A percentile compares a stretch with the other conserved stretches of the same genome.
Evolutionary conservation across 306 rosid genomes (phyloP).

Genomic region (Corylus avellana): DNA sequence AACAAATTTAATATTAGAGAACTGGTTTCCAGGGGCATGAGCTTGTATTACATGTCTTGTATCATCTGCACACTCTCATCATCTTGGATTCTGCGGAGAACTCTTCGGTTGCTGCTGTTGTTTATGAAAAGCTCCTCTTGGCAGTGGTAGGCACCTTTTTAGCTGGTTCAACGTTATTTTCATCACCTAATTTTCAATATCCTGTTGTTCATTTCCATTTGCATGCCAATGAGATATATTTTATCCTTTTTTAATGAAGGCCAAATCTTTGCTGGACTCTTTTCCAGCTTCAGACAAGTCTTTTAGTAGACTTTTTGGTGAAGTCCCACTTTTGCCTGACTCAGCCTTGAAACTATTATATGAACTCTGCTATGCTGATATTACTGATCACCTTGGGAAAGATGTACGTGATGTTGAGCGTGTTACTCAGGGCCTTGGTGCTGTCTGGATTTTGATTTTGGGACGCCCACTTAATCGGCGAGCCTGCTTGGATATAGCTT

Average conservation of each 20-base stretch:
- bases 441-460: conserved; percentile 92
- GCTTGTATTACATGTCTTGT: conserved; percentile 80
- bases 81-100: conserved; percentile 57
- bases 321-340: conserved; percentile 85
- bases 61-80: conserved; percentile 71
- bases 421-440: conserved; percentile 98
- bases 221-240: conserved; percentile 21
- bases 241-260: conserved; percentile 48
- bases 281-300: conserved; percentile 95
- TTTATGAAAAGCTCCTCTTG: conserved; percentile 84
- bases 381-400: conserved; percentile 66
- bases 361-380: conserved; percentile 79
- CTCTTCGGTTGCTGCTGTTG: conserved; percentile 55
- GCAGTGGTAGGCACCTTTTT: conserved; percentile 68
- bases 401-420: conserved; percentile 77
- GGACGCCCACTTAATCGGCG: conserved; percentile 89
- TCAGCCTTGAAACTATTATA: conserved; percentile 68
- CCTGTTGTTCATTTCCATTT: conserved; percentile 16
- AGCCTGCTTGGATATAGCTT: conserved; percentile 75
- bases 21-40: conserved; percentile 84
- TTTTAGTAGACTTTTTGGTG: conserved; percentile 92
- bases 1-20: conserved; percentile 20
- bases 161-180: conserved; percentile 24
- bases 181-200: background rate
- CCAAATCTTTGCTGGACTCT: conserved; percentile 72